Evolutionary conservation across 169 alveolate genomes (phyloP).

Genomic region (Plasmodium vivax): DNA sequence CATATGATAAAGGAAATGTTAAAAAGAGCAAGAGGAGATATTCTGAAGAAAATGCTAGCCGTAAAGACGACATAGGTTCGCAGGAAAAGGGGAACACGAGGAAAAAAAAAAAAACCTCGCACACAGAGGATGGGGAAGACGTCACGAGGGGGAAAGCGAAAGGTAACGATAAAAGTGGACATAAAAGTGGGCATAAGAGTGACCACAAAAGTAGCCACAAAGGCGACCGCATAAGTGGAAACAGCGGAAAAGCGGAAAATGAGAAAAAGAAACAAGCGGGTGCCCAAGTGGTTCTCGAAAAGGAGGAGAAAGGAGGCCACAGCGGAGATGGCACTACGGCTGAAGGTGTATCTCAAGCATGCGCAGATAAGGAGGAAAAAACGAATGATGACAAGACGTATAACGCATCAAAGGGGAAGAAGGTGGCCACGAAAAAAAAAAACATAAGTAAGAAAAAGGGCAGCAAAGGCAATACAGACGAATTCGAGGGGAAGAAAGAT

Average conservation of each 20-base stretch:
- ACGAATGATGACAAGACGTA: neutral
- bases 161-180: neutral
- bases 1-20: conserved; percentile 15
- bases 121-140: neutral
- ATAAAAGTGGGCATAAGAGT: neutral
- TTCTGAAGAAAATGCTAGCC: neutral
- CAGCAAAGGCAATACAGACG: neutral
- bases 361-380: neutral
- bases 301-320: neutral
- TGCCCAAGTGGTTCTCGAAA: neutral
- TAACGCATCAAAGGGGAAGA: neutral
- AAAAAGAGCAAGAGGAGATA: conserved; percentile 2
- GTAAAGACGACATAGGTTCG: neutral
- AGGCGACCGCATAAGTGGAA: neutral
- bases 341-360: neutral
- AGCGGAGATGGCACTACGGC: neutral
- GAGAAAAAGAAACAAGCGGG: neutral
- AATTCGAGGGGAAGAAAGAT: neutral
- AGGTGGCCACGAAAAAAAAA: neutral
- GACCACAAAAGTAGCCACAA: neutral
- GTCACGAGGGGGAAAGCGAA: neutral
- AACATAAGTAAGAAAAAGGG: neutral
- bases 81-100: neutral
- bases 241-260: neutral
- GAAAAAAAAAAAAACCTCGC: neutral